A percentile compares a stretch with the other conserved stretches of the same genome.
Evolutionary conservation across 192 early-diverging fungal genomes (phyloP).

Genomic region (Umbelopsis ramanniana): DNA sequence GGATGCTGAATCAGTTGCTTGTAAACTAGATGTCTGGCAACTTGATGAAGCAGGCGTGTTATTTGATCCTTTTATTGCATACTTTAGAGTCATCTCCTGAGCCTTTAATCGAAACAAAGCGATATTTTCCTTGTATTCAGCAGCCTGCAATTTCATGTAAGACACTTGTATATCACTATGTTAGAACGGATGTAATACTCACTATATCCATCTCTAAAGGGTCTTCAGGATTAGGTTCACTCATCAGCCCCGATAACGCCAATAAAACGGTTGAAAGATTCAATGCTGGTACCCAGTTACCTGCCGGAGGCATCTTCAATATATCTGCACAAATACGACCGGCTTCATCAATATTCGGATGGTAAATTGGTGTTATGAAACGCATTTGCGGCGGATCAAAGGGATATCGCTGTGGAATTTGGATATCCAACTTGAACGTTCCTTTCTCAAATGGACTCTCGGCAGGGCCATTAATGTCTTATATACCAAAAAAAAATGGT

Average conservation of each 20-base stretch:
- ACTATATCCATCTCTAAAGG: slow-evolving; percentile 75
- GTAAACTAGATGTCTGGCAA: background rate
- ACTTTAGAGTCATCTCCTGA: slow-evolving; percentile 36
- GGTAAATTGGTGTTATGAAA: slow-evolving; percentile 79
- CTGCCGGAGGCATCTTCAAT: slow-evolving; percentile 56
- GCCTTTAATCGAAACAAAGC: slow-evolving; percentile 52
- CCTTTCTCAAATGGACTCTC: slow-evolving; percentile 73
- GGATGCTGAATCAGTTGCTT: background rate
- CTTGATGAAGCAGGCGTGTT: background rate
- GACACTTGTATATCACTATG: no score
- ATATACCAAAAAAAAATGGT: no score
- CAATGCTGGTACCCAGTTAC: slow-evolving; percentile 73
- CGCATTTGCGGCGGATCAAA: slow-evolving; percentile 73
- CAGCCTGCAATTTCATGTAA: slow-evolving; percentile 41
- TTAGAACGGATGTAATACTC: background rate
- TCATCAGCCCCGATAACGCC: slow-evolving; percentile 61
- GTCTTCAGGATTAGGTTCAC: slow-evolving; percentile 74
- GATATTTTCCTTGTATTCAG: slow-evolving; percentile 53
- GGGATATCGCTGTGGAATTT: slow-evolving; percentile 65
- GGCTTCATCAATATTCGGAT: slow-evolving; percentile 80
- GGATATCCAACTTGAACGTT: slow-evolving; percentile 64
- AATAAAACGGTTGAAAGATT: slow-evolving; percentile 65
- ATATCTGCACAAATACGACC: slow-evolving; percentile 80
- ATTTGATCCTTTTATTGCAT: slow-evolving; percentile 34
- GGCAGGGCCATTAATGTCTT: slow-evolving; percentile 60